These are phyloP conservation scores for Rhizopus stolonifer DNA, from an alignment of 371 early-diverging fungal genomes.

Conservation along the genomic window DNA sequence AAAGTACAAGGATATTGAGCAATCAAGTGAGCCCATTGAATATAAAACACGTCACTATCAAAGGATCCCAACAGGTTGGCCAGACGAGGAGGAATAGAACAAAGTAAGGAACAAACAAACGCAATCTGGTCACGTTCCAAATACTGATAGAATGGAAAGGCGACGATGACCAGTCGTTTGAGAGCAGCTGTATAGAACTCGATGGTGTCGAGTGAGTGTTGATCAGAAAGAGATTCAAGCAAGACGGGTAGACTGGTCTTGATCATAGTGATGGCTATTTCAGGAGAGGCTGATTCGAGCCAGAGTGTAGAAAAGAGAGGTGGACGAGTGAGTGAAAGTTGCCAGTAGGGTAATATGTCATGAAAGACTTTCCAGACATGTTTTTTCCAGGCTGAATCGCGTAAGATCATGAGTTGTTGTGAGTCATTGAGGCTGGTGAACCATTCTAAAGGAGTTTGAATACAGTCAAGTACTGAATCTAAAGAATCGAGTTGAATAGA, in stretches of 20 bases:
- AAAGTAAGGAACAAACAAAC: conserved; percentile 28
- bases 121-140: neutral
- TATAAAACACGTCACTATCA: conserved; percentile 20
- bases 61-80: conserved; percentile 32
- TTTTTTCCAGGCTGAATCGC: conserved; percentile 23
- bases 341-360: conserved; percentile 28
- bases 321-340: conserved; percentile 2
- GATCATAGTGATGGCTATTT: conserved; percentile 4
- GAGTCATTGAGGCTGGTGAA: neutral
- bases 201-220: conserved; percentile 12
- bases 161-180: neutral
- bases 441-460: conserved; percentile 5
- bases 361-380: conserved; percentile 29
- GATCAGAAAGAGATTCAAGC: conserved; percentile 22
- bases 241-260: conserved; percentile 19
- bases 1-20: conserved; percentile 5
- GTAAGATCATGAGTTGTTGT: conserved; percentile 7
- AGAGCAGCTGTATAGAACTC: conserved; percentile 14
- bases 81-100: conserved; percentile 33
- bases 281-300: neutral
- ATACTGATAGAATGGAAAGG: neutral
- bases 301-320: conserved; percentile 8
- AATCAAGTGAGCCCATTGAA: conserved; percentile 6
- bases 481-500: neutral
- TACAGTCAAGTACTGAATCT: neutral